Evolutionary conservation across 805 yeast species (phyloP).

Genomic region (Metschnikowia anglica): DNA sequence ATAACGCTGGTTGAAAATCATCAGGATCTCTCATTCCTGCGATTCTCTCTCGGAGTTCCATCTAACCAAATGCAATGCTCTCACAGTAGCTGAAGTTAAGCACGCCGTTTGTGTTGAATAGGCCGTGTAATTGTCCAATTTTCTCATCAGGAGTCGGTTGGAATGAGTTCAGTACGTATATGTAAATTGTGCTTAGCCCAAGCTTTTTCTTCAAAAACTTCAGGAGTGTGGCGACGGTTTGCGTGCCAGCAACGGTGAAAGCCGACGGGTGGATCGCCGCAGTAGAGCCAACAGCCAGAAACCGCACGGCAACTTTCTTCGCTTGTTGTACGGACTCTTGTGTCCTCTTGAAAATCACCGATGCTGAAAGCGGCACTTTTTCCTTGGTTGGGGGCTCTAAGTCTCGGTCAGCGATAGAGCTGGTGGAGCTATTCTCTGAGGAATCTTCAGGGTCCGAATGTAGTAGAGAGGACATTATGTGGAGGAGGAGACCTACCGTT

Average conservation of each 20-base stretch:
- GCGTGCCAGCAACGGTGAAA: conserved; percentile 49
- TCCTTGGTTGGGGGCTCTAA: conserved; percentile 9
- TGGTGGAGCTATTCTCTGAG: conserved; percentile 6
- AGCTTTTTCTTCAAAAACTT: conserved; percentile 38
- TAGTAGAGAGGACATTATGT: conserved; percentile 13
- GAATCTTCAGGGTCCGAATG: conserved; percentile 14
- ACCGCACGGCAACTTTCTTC: conserved; percentile 47
- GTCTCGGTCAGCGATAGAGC: conserved; percentile 2
- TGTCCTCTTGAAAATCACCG: conserved; percentile 5
- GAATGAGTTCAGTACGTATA: conserved; percentile 42
- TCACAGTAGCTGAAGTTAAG: conserved; percentile 41
- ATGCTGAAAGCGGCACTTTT: conserved; percentile 14
- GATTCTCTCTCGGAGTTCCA: neutral
- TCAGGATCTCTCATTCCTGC: no score
- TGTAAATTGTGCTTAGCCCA: conserved; percentile 22
- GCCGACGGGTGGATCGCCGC: conserved; percentile 49
- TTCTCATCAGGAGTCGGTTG: conserved; percentile 43
- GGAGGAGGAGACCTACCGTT: no score
- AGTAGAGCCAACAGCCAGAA: conserved; percentile 61
- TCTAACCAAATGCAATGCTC: conserved; percentile 41
- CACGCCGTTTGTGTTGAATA: conserved; percentile 35
- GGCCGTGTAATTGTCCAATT: conserved; percentile 31
- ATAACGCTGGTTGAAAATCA: no score
- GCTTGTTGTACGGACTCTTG: neutral
- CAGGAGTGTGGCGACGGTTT: conserved; percentile 46